Evolutionary conservation across 805 yeast species (phyloP), one percentile per base, ranked within the genome.

Genomic region (Pichia insulana): DNA sequence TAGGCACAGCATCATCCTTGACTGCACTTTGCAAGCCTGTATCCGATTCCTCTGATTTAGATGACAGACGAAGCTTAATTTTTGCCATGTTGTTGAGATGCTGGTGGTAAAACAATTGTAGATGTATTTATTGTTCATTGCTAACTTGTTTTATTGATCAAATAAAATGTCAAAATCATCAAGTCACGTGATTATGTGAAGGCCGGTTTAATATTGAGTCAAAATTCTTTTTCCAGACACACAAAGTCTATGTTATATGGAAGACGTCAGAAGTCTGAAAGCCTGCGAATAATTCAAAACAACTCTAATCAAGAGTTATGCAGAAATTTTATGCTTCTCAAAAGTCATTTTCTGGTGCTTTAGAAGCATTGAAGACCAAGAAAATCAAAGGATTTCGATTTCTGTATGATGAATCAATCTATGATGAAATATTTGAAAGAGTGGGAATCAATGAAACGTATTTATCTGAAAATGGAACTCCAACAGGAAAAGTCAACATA

Each of bases 401-500:
- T 19, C 44, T 41, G 10, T 53, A 49, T 34, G 51, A 52, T 18
- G 33, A 40, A 8, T 41, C 41, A 6, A 37, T 48, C 12, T 50
- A 44, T 55, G 57, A 53, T 46, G 15, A 39, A 41, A 53, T 83
- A 11, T 54, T 82, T 7, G 69, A 78, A 19, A 70, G 65, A 41
- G 58, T 82, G 20, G 60, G 34, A 57, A 74, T 44, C 62, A 65
- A 42, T 43, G 60, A 26, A 51, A 59, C 49, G 1, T 61, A 61
- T 63, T 63, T 57, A 12, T 33, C 35, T 16, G 16, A 30, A 5
- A 27, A 44, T 30, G 46, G 48, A 53, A 64, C 40, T 50, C 68
- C 56, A 5, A 50, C 62, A 15, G 31, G 47, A 0, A 54, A 56
- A n/a, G 63, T 72, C 19, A 72, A 72, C 45, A 69, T 83, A 0